Evolutionary conservation across 768 basidiomycete species (phyloP).

Genomic region (Boletus fagicola): DNA sequence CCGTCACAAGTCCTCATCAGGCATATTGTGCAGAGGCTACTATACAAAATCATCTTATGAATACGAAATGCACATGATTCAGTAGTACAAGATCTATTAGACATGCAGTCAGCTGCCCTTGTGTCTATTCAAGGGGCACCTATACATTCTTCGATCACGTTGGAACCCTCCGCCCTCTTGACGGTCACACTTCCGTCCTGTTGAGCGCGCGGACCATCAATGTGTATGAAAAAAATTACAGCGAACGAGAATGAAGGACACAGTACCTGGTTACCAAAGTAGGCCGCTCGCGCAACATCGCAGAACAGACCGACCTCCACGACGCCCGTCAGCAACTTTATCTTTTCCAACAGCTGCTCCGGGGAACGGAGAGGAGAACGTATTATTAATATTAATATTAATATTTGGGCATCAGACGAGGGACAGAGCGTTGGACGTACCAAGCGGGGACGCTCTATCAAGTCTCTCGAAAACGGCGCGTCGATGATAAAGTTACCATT

Average conservation of each 20-base stretch:
- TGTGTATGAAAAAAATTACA: neutral
- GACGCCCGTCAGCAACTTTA: slow-evolving; percentile 96
- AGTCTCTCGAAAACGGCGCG: slow-evolving; percentile 76
- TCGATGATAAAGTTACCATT: slow-evolving; percentile 99
- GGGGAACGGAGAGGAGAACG: too few relatives aligned
- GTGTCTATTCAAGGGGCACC: neutral
- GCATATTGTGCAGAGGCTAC: too few relatives aligned
- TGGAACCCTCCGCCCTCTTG: slow-evolving; percentile 37
- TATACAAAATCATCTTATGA: neutral
- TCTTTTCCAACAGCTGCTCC: slow-evolving; percentile 64
- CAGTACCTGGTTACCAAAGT: slow-evolving; percentile 84
- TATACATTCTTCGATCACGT: slow-evolving; percentile 25
- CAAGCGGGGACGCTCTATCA: slow-evolving; percentile 63
- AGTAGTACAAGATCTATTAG: too few relatives aligned
- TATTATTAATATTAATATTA: too few relatives aligned
- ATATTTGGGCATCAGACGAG: neutral
- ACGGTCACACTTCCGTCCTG: slow-evolving; percentile 73
- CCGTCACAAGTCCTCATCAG: too few relatives aligned
- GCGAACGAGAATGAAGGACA: slow-evolving; percentile 7
- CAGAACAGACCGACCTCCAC: slow-evolving; percentile 99
- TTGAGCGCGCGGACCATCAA: neutral
- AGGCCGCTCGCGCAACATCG: slow-evolving; percentile 89
- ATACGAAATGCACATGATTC: neutral
- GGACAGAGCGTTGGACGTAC: slow-evolving; percentile 34
- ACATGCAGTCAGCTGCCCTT: too few relatives aligned